Base-by-base conservation (phyloP, 2,329 filamentous ascomycete species). In the Xylariaceae sp. region DNA sequence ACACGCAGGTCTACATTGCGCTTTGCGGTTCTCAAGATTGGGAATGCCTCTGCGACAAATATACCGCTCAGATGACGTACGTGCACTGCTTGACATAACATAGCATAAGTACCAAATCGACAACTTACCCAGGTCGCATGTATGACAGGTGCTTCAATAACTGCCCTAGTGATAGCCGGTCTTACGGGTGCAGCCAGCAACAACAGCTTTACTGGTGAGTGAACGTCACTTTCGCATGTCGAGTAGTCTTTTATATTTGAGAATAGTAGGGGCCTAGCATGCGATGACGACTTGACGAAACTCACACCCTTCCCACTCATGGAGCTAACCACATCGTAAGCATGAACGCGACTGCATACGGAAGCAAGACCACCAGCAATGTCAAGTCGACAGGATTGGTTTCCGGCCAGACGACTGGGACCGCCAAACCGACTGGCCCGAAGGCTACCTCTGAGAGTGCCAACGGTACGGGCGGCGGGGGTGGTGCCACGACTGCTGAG, bases 31-130 rank as follows among this genome's bases (percentile, higher is more conserved):
- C 59, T 15, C 63, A 56, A 6, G 70, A 72, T 52, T 72, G 66
- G 27, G 47, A 47, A 44, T 85, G 82, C 67, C 70, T 83, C 30
- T 86, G 82, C 67, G 68, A 73, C 44, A 73, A 78, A 58, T 79
- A 76, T 64, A 74, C 63, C 35, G 72, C 77, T 46, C 69, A 81
- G 33, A 58, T 78, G 56, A 78, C 74, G 75, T 76, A 62, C 47
- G 66, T 57, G n/a, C 15, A 5, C 59, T 56, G 11, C 27, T 33
- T 44, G 32, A 11, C 32, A 9, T 2, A 10, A 12, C 17, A 18
- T 11, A 6, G 31, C 40, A 22, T 42, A 17, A 2, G n/a, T 19
- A n/a, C 17, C 17, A 44, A 19, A 30, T 41, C n/a, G 11, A 14
- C 12, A n/a, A 42, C 5, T 30, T 12, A 42, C 14, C 5, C 4